Base-by-base conservation (phyloP, 805 yeast species). In the Metschnikowia gelsemii region DNA sequence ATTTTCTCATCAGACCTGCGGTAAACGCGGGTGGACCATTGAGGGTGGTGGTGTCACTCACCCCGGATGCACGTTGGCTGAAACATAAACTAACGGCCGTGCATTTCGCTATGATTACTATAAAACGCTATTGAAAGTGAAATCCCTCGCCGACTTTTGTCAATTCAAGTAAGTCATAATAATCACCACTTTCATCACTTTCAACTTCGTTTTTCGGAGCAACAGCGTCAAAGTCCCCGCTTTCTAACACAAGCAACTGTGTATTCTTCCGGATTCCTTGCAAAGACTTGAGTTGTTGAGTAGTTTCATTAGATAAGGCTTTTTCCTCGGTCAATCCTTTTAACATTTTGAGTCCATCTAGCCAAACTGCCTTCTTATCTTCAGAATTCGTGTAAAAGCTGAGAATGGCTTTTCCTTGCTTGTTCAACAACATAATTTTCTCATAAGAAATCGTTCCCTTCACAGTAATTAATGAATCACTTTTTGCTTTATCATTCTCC, bases 341-440 rank as follows among this genome's bases (percentile, higher is more conserved):
- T 49, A 69, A 64, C 70, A 70, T 52, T 44, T 78, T 79, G 40
- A 87, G 59, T 0, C 95, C 96, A 62, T 87, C 95, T 25, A 83
- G 64, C 95, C 95, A 87, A 6, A 81, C 76, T 40, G 76, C 78
- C 31, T 83, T 79, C 35, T 78, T 73, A 35, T 82, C 87, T 48
- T 76, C 75, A 1, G 87, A 82, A 44, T 84, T 90, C 11, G 86
- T 76, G 56, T 74, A 86, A 52, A 86, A 82, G n/a, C 71, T 59
- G 41, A 86, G 68, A 8, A 80, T 49, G 14, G 64, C 55, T 30
- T 72, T 70, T 25, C 63, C 63, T 56, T 51, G 71, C 55, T 50
- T 70, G 14, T 68, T 79, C 9, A 71, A 46, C 14, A 83, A 58
- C 0, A 77, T 66, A 38, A 83, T 78, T 53, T 74, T 79, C 37